Base-by-base conservation (phyloP, 148 eudicot genomes). In the Persicaria tinctoria region DNA sequence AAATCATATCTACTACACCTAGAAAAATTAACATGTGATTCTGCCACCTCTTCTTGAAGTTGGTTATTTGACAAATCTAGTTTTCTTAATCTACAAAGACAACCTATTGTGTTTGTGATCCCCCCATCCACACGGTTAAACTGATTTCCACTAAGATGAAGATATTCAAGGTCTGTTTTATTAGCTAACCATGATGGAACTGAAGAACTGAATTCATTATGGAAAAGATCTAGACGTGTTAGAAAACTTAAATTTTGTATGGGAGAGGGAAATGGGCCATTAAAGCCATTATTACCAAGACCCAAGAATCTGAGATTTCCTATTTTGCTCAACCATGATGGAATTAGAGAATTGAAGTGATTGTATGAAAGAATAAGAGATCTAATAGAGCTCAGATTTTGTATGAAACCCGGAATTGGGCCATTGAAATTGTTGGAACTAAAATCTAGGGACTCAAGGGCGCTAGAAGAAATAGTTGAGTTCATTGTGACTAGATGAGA, bases 331-430 rank as follows among this genome's bases (percentile, higher is more conserved):
- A 71, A n/a, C 74, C 74, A 71, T 46, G 53, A 71, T 50, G 74
- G 74, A 50, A 71, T 11, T n/a, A 44, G 17, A 71, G 54, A 47
- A 11, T 8, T 44, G 49, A 45, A 71, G 6, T 47, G 0, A 20
- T 82, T 82, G 0, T 8, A 0, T 8, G 82, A 82, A 13, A 82
- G 46, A 18, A 79, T 82, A 16, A 76, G 82, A 1, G 73, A 57
- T 6, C 68, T 46, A 18, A 82, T 56, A 2, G 75, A 50, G n/a
- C 70, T 79, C 76, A 79, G 7, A 10, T 14, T 48, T 60, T 77
- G 80, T 20, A 79, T 74, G 20, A 68, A 27, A 3, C 18, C 11
- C 4, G 82, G 80, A 6, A 82, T 53, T 3, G n/a, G 4, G 18
- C 76, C 82, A 13, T 69, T 45, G 4, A 82, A 8, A 8, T 59